Conservation (phyloP, 441 rosid species). For the Theobroma grandiflorum region DNA sequence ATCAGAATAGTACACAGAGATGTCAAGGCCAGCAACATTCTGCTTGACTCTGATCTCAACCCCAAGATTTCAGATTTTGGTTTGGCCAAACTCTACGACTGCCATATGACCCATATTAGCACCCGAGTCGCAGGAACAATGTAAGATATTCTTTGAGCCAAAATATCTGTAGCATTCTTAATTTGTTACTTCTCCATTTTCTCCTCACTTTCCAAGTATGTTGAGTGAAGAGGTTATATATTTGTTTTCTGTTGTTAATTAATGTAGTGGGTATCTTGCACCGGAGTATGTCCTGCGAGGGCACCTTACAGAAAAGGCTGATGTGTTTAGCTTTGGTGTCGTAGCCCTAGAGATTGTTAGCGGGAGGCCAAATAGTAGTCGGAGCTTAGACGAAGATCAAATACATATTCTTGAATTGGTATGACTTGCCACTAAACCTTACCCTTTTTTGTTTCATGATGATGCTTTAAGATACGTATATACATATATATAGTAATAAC, state of each 20-base stretch:
- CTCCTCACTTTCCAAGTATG: no score
- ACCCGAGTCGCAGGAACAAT: constrained; percentile 76
- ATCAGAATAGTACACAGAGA: constrained; percentile 73
- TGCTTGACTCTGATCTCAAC: constrained; percentile 57
- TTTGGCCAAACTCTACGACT: constrained; percentile 74
- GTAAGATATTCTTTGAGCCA: constrained; percentile 39
- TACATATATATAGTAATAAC: no score
- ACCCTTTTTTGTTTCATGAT: background rate
- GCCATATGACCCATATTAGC: constrained; percentile 71
- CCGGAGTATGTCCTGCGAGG: constrained; percentile 86
- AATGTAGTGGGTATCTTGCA: constrained; percentile 79
- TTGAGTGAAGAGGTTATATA: no score
- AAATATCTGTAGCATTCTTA: no score
- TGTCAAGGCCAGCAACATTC: constrained; percentile 67
- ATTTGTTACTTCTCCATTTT: no score
- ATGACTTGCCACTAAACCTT: background rate
- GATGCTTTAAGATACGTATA: no score
- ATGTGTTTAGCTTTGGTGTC: constrained; percentile 78
- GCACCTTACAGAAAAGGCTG: constrained; percentile 79
- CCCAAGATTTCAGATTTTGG: constrained; percentile 85
- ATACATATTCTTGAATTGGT: constrained; percentile 19
- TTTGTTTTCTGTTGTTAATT: background rate
- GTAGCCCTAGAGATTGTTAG: constrained; percentile 66
- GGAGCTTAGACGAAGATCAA: constrained; percentile 47
- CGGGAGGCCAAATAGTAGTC: constrained; percentile 67